Evolutionary conservation across 768 basidiomycete species (phyloP), one percentile per base, ranked within the genome.

Genomic region (Nidularia sp.): DNA sequence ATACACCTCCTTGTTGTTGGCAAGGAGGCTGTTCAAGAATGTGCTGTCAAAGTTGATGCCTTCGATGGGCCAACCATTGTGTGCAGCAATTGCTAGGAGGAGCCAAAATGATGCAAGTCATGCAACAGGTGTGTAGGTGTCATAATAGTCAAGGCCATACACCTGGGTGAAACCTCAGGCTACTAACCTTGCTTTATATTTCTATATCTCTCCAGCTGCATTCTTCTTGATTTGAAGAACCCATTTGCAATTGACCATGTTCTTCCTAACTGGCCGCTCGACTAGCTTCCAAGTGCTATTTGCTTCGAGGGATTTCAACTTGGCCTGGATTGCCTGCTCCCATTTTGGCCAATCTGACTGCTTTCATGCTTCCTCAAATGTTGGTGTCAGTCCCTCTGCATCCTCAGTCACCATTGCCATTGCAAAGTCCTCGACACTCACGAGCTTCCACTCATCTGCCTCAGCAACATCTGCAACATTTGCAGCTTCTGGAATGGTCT

Each of bases 131-230:
- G 68, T 55, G 45, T 56, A 68, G 6, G 60, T 64, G 41, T 67
- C 55, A 47, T 56, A 53, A 55, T 60, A 75, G 53, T 74, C 71
- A 32, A 75, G 50, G 35, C 76, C 68, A 32, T 64, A 60, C 12
- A 65, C 54, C 50, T 78, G 73, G 1, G 65, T 60, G 62, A 66
- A 76, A 44, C 63, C 66, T 49, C 58, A 51, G 5, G 61, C 66
- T 9, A 71, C 65, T 9, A 68, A 61, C 31, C 56, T 47, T 32
- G 62, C 67, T 53, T 73, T 77, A 60, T 68, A 61, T 35, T 57
- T 55, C 45, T 59, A 39, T 34, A 59, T 47, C 3, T 47, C 32
- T 32, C 58, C 53, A 10, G 42, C 51, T 15, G 54, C 57, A 50
- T 61, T 53, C 49, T 52, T 51, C 52, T 60, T 62, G 49, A 59